Evolutionary conservation across 495 filamentous ascomycete species (phyloP).

Genomic region (Annulohypoxylon stygium): DNA sequence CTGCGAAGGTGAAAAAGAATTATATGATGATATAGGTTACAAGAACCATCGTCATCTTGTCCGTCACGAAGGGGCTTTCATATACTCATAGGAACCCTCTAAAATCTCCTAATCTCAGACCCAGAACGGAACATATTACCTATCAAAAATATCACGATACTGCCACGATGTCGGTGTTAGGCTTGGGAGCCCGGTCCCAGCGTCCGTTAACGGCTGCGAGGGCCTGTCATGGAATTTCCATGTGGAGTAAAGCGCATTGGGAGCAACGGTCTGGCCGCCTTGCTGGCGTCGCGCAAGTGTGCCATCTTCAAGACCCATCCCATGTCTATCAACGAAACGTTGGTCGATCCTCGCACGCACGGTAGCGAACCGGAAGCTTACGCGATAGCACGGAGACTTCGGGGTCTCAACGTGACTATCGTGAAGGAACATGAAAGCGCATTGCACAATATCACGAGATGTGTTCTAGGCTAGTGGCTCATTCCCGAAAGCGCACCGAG

Average conservation of each 20-base stretch:
- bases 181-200: slow-evolving; percentile 34
- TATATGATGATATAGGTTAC: slow-evolving; percentile 8
- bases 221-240: slow-evolving; percentile 48
- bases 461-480: slow-evolving; percentile 36
- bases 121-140: slow-evolving; percentile 40
- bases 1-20: slow-evolving; percentile 20
- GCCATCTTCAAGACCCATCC: slow-evolving; percentile 34
- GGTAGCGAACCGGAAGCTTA: slow-evolving; percentile 49
- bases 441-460: slow-evolving; percentile 51
- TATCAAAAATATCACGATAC: slow-evolving; percentile 45
- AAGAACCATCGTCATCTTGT: slow-evolving; percentile 23
- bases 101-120: slow-evolving; percentile 10
- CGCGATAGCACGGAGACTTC: slow-evolving; percentile 39
- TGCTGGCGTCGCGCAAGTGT: slow-evolving; percentile 40
- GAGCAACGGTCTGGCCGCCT: slow-evolving; percentile 37
- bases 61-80: slow-evolving; percentile 32
- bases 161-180: slow-evolving; percentile 44
- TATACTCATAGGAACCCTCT: slow-evolving; percentile 35
- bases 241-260: slow-evolving; percentile 47
- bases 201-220: slow-evolving; percentile 50
- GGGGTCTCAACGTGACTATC: slow-evolving; percentile 40
- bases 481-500: slow-evolving; percentile 47
- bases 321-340: slow-evolving; percentile 35
- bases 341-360: slow-evolving; percentile 37
- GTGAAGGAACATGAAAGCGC: slow-evolving; percentile 28